Evolutionary conservation across 2,329 filamentous ascomycete species (phyloP).

Genomic region (Calcarisporium arbuscula): DNA sequence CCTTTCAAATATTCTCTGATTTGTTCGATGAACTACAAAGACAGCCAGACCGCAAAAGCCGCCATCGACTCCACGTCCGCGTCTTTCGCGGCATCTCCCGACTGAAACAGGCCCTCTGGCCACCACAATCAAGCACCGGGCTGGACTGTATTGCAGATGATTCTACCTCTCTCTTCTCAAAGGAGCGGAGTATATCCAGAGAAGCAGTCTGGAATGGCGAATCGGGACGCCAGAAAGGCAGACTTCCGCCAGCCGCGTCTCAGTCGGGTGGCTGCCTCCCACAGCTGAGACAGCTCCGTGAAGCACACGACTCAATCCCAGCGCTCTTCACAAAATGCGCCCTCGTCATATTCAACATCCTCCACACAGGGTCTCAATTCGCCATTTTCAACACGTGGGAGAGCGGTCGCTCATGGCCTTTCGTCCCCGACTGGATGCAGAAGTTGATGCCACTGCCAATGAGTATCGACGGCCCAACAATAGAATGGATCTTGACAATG

Average conservation of each 20-base stretch:
- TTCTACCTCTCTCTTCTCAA: conserved; percentile 9
- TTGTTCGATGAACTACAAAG: conserved; percentile 22
- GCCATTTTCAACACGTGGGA: conserved; percentile 29
- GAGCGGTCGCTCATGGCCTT: conserved; percentile 29
- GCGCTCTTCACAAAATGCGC: conserved; percentile 25
- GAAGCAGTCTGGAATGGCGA: conserved; percentile 21
- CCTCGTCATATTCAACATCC: conserved; percentile 25
- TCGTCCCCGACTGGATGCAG: conserved; percentile 28
- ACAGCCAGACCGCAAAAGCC: conserved; percentile 19
- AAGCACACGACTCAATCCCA: conserved; percentile 16
- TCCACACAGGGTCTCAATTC: conserved; percentile 22
- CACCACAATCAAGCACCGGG: conserved; percentile 24
- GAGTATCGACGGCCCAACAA: conserved; percentile 31
- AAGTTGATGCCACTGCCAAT: conserved; percentile 25
- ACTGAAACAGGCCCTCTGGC: conserved; percentile 24
- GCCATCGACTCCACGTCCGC: conserved; percentile 22
- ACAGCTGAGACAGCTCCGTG: conserved; percentile 15
- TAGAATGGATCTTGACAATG: conserved; percentile 30
- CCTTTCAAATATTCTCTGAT: conserved; percentile 25
- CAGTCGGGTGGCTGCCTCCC: conserved; percentile 20
- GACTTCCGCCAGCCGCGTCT: conserved; percentile 24
- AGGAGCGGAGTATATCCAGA: conserved; percentile 16
- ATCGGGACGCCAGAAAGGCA: conserved; percentile 17
- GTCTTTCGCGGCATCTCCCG: conserved; percentile 29
- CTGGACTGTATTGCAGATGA: conserved; percentile 27